Conservation (phyloP, 148 eudicot genomes). For the Amaranthus palmeri region DNA sequence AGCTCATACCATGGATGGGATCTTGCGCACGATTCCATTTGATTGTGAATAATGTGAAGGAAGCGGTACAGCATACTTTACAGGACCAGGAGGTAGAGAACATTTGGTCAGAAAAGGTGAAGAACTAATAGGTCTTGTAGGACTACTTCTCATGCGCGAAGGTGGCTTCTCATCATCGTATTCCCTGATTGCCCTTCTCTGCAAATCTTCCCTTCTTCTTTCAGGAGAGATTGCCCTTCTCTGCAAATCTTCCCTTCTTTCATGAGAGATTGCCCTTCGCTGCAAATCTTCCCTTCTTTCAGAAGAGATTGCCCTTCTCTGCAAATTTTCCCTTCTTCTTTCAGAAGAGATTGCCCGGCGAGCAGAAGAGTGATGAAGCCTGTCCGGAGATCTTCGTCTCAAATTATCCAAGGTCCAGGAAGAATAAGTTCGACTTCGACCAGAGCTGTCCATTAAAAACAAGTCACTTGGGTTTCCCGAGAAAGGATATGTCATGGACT, state of each 20-base stretch:
- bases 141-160: constrained; percentile 43
- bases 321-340: constrained; percentile 20
- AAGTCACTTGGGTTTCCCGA: constrained; percentile 35
- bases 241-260: constrained; percentile 25
- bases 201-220: constrained; percentile 42
- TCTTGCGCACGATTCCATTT: constrained; percentile 35
- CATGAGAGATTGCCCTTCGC: constrained; percentile 16
- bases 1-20: constrained; percentile 50
- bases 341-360: neutral
- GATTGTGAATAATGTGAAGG: constrained; percentile 33
- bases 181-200: constrained; percentile 45
- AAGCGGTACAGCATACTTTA: constrained; percentile 37
- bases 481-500: too few relatives aligned
- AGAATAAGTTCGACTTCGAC: constrained; percentile 43
- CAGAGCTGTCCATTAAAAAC: constrained; percentile 23
- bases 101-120: constrained; percentile 40
- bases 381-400: constrained; percentile 56
- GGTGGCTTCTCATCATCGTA: constrained; percentile 51
- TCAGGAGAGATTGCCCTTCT: constrained; percentile 49
- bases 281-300: constrained; percentile 44
- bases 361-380: constrained; percentile 10
- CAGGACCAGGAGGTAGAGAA: constrained; percentile 35
- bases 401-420: constrained; percentile 50
- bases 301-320: constrained; percentile 47
- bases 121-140: constrained; percentile 45